These are phyloP conservation scores for Penicillium sp. DNA, from an alignment of 2,329 filamentous ascomycete species.

Conservation along the genomic window DNA sequence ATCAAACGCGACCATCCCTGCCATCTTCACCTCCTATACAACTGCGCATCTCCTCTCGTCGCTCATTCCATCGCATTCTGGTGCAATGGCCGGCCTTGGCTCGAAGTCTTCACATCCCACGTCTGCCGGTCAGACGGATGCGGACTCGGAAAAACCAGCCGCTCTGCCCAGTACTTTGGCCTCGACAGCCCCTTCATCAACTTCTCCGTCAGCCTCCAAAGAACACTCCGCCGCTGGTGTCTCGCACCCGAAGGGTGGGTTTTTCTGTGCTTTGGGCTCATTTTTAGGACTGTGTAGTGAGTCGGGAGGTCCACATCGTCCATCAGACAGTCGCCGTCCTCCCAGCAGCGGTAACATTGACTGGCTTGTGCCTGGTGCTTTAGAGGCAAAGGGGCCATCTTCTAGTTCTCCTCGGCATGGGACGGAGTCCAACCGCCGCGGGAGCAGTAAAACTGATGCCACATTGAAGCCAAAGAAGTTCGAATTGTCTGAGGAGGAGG, in stretches of 20 bases:
- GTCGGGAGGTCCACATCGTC: conserved; percentile 16
- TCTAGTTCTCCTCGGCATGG: conserved; percentile 16
- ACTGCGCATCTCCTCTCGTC: conserved; percentile 90
- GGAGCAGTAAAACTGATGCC: conserved; percentile 8
- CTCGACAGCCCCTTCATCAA: conserved; percentile 30
- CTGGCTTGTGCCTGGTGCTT: conserved; percentile 65
- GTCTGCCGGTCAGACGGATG: conserved; percentile 17
- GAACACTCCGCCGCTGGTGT: conserved; percentile 10
- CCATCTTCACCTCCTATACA: conserved; percentile 89
- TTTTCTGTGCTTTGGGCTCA: conserved; percentile 43
- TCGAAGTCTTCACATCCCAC: conserved; percentile 46
- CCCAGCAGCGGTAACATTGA: conserved; percentile 68
- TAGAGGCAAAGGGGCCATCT: conserved; percentile 47
- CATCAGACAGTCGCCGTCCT: conserved; percentile 55
- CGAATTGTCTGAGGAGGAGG: conserved; percentile 22
- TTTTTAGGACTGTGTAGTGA: conserved; percentile 38
- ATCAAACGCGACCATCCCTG: conserved; percentile 88
- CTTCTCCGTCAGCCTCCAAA: conserved; percentile 16
- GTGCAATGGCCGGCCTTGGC: conserved; percentile 56
- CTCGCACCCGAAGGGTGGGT: conserved; percentile 21
- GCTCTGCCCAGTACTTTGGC: conserved; percentile 26
- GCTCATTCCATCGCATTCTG: conserved; percentile 66
- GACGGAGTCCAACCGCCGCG: conserved; percentile 26
- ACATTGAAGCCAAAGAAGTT: conserved; percentile 16
- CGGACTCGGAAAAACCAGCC: conserved; percentile 16